Evolutionary conservation across 441 rosid genomes (phyloP).

Genomic region (Populus hybrid): DNA sequence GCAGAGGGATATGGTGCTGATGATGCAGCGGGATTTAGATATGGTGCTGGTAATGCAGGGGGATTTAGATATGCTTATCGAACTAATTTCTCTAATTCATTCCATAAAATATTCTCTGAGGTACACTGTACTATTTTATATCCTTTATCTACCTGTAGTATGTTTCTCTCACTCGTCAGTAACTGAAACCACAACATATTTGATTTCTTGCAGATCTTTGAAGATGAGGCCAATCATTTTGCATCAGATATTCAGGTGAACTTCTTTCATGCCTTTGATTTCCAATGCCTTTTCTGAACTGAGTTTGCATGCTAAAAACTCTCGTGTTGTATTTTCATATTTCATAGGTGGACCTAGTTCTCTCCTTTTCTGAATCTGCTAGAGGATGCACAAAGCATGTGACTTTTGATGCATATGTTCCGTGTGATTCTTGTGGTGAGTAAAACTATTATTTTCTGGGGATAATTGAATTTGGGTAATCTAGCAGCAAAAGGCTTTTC

Average conservation of each 20-base stretch:
- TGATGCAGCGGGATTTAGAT: slow-evolving; percentile 26
- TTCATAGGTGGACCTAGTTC: slow-evolving; percentile 58
- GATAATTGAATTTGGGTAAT: slow-evolving; percentile 5
- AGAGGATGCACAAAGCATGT: slow-evolving; percentile 77
- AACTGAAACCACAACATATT: slow-evolving; percentile 22
- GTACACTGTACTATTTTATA: slow-evolving; percentile 25
- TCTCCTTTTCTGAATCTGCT: slow-evolving; percentile 84
- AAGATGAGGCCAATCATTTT: slow-evolving; percentile 44
- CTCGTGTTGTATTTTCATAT: slow-evolving; percentile 15
- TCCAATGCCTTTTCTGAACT: slow-evolving; percentile 11
- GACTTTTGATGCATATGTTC: slow-evolving; percentile 66
- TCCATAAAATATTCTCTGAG: slow-evolving; percentile 86
- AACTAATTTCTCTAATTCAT: slow-evolving; percentile 77
- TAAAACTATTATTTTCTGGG: slow-evolving; percentile 16
- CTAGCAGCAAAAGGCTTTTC: slow-evolving; percentile 3
- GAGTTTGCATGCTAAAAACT: slow-evolving; percentile 21
- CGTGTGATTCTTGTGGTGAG: slow-evolving; percentile 86
- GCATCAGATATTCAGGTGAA: slow-evolving; percentile 70
- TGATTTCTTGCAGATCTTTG: slow-evolving; percentile 61
- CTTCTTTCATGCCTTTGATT: slow-evolving; percentile 16
- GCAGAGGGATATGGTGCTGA: slow-evolving; percentile 36
- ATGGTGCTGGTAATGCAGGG: slow-evolving; percentile 43
- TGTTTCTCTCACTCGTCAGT: slow-evolving; percentile 12
- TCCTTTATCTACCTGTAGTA: slow-evolving; percentile 3
- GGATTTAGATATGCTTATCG: slow-evolving; percentile 49